Conservation (phyloP, 768 basidiomycete species). For the Collybia sordida region DNA sequence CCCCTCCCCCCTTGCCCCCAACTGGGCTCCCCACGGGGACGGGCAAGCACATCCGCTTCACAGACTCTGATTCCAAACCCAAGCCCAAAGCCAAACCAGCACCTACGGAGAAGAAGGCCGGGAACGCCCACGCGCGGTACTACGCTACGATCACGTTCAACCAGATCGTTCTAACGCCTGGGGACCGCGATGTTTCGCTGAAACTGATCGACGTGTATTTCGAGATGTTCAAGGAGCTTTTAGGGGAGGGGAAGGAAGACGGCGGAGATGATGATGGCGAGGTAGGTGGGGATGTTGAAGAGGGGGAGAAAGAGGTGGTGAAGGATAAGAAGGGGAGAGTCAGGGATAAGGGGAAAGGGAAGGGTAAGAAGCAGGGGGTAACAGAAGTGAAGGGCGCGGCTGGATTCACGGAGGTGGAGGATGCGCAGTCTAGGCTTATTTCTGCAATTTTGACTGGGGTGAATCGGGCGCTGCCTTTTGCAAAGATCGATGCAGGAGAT, state of each 20-base stretch:
- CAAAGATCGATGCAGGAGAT: conserved; percentile 71
- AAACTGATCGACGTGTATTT: conserved; percentile 90
- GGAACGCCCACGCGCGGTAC: conserved; percentile 79
- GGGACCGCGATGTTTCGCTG: conserved; percentile 72
- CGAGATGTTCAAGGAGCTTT: conserved; percentile 86
- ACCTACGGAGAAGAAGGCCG: conserved; percentile 33
- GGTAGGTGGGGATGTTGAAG: conserved; percentile 28
- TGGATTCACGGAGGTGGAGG: conserved; percentile 74
- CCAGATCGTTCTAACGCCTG: conserved; percentile 75
- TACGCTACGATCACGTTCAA: conserved; percentile 94
- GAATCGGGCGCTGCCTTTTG: conserved; percentile 93
- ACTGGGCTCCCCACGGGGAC: conserved; percentile 27
- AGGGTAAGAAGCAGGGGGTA: conserved; percentile 34
- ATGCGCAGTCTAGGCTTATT: conserved; percentile 77
- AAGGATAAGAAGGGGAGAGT: conserved; percentile 10
- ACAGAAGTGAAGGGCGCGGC: conserved; percentile 53
- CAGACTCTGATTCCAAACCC: conserved; percentile 31
- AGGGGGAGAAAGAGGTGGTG: conserved; percentile 31
- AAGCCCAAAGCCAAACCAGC: conserved; percentile 30
- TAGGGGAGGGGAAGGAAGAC: conserved; percentile 54
- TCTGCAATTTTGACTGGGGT: conserved; percentile 92
- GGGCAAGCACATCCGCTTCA: conserved; percentile 55
- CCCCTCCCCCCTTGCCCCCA: conserved; percentile 33
- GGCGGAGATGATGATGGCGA: conserved; percentile 27
- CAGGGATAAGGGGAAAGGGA: conserved; percentile 30